Evolutionary conservation across 2,329 filamentous ascomycete genomes (phyloP), one percentile per base, ranked within the genome.

Genomic region (Claviceps digitariae): DNA sequence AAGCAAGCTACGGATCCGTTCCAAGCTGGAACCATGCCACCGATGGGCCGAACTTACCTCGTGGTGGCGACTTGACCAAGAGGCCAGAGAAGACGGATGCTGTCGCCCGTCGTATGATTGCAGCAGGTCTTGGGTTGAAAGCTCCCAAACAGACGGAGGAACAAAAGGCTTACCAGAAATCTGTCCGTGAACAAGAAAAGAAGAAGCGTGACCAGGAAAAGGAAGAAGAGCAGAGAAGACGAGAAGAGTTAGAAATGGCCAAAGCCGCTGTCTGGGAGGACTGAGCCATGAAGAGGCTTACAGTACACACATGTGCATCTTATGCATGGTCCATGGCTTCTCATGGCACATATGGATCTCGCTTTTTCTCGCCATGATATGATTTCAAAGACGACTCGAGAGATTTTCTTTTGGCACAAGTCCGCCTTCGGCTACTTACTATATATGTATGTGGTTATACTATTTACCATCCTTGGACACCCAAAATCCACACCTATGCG

Each of bases 51-150:
- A 25, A 43, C 31, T 41, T 51, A 9, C 40, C 54, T 2, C 47
- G 48, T 6, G 58, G 62, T 31, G 63, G 62, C 15, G 59, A 61
- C 5, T 34, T 58, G 10, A 48, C 55, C 3, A 59, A 61, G 53
- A 73, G 87, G 41, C 91, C 90, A 0, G 90, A 95, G 70, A 98
- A 95, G 74, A 94, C 90, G 57, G 94, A 94, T 56, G 88, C 90
- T 0, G 89, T 95, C 41, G 93, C 93, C 5, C 81, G 86, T 57
- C 77, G 93, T 55, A 77, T 98, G 79, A 97, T 98, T 66, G 90
- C 89, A 0, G 87, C 86, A 3, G 90, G 87, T 0, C 72, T 97
- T 59, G 93, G 93, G 1, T 79, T 96, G 52, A 82, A 83, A 63
- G 82, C 84, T 36, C 88, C 89, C 34, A 85, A 81, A 72, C 79